phyloP scores from a whole-genome alignment of 805 yeast species.

The Kuraishia ogatae region DNA sequence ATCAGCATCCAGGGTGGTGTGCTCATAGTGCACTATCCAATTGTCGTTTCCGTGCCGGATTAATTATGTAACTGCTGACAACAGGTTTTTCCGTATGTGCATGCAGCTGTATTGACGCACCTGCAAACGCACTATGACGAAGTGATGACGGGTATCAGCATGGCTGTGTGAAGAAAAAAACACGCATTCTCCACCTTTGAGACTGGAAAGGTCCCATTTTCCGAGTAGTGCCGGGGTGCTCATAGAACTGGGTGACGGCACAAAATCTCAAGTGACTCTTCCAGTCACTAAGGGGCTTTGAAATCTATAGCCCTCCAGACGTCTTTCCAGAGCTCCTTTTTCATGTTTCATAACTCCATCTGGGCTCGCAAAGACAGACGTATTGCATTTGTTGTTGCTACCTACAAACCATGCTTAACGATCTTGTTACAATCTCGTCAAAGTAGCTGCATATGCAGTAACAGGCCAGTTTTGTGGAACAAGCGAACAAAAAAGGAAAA shows the following conservation, averaged over 20 bases:
- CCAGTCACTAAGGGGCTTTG: not conserved
- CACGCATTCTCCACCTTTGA: not conserved
- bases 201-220: not conserved
- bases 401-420: not conserved
- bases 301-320: not conserved
- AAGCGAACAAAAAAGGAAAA: not conserved
- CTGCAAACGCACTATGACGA: not conserved
- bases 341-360: not conserved
- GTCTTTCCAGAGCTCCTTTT: too few relatives aligned
- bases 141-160: not conserved
- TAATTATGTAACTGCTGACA: not conserved
- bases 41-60: not conserved
- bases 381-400: too few relatives aligned
- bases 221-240: not conserved
- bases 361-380: not conserved
- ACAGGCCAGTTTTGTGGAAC: not conserved
- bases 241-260: not conserved
- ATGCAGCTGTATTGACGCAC: not conserved
- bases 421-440: not conserved
- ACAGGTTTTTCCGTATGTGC: not conserved
- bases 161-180: not conserved
- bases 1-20: not conserved
- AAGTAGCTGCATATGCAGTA: not conserved
- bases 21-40: not conserved
- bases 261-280: too few relatives aligned